These are phyloP conservation scores for Aureobasidium sp. DNA, from an alignment of 2,329 filamentous ascomycete species.

Conservation along the genomic window DNA sequence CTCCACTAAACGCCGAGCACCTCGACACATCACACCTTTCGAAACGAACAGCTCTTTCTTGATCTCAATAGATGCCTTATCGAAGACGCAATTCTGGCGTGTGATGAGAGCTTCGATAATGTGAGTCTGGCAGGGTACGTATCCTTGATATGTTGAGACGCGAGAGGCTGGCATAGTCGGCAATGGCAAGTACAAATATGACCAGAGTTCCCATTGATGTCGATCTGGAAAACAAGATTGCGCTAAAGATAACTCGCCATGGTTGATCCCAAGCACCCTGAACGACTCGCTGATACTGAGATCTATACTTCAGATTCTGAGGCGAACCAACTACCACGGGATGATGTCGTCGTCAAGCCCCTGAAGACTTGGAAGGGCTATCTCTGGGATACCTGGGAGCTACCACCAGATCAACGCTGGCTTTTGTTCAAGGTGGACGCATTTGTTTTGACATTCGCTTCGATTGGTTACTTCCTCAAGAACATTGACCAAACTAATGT, in stretches of 20 bases:
- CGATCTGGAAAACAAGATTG: neutral
- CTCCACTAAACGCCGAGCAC: neutral
- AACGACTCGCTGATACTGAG: neutral
- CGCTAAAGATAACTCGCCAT: neutral
- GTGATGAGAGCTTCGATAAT: neutral
- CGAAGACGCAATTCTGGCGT: neutral
- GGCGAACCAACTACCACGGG: neutral
- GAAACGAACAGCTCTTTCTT: neutral
- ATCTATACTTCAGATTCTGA: neutral
- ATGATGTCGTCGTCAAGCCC: neutral
- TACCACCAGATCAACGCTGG: constrained; percentile 2
- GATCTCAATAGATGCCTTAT: neutral
- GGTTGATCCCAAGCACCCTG: neutral
- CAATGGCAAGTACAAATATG: neutral
- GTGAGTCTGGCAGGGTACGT: neutral
- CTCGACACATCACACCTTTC: constrained; percentile 2
- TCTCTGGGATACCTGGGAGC: constrained; percentile 5
- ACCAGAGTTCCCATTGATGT: neutral
- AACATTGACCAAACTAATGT: constrained; percentile 31
- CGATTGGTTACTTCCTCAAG: constrained; percentile 13
- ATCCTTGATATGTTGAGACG: neutral
- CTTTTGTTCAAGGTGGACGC: constrained; percentile 6
- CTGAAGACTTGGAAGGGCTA: neutral
- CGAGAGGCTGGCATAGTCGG: neutral
- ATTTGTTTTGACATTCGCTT: constrained; percentile 3